Evolutionary conservation across 2,329 filamentous ascomycete genomes (phyloP), one percentile per base, ranked within the genome.

Genomic region (Parascedosporium putredinis): DNA sequence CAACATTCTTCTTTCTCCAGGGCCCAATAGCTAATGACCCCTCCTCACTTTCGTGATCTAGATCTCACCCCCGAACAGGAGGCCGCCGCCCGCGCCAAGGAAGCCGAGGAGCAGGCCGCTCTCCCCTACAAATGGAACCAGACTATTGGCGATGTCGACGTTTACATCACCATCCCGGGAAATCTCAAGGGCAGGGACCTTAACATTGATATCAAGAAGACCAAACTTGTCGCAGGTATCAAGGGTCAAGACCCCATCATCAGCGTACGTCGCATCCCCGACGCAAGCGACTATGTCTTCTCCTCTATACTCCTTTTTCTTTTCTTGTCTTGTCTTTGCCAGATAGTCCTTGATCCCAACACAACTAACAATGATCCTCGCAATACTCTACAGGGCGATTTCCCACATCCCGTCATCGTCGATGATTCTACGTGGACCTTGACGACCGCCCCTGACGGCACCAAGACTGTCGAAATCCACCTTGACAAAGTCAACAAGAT

Each of bases 51-150:
- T n/a, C n/a, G n/a, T n/a, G n/a, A n/a, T n/a, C 27, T 58, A 75
- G 78, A 83, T 60, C 70, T 64, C 50, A 74, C 71, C 20, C 68
- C 75, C 52, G 78, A 76, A 54, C 73, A 80, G 55, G 70, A 74
- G 56, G 79, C 75, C 9, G 78, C 78, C 18, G 74, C 76, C 51
- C 73, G 72, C 56, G 83, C 81, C 54, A 83, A 84, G 64, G 89
- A 98, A 71, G 74, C 78, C 51, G 85, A 83, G 59, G 93, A 98
- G 71, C 93, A 98, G 73, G 85, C 83, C 38, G 79, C 84, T 22
- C 82, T 98, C 38, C 93, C 93, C 1, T 98, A 98, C 81, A 93
- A 94, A 71, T 98, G 93, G 93, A 86, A 79, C 9, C 93, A 98
- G 71, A 90, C 86, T 22, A 95, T 98, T 64, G 76, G 76, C 58